Evolutionary conservation across 305 asterid genomes (phyloP).

Genomic region (Ajuga reptans): DNA sequence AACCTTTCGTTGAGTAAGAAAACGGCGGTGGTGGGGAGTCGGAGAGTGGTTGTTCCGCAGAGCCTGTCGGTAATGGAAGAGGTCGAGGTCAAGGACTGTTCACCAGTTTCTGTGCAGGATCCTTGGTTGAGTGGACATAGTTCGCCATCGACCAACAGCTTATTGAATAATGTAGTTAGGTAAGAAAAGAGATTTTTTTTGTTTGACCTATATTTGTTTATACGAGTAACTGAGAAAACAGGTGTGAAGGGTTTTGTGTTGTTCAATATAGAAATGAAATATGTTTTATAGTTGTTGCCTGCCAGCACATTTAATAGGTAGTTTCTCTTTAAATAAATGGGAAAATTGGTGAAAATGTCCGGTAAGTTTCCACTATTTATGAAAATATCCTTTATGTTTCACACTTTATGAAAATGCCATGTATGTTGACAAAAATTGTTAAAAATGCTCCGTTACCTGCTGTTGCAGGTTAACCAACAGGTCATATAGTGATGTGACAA

Average conservation of each 20-base stretch:
- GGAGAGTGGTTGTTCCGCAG: slow-evolving; percentile 43
- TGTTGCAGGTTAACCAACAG: too few relatives aligned
- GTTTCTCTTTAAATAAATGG: neutral
- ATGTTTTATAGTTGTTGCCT: neutral
- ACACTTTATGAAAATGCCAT: too few relatives aligned
- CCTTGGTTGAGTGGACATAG: slow-evolving; percentile 73
- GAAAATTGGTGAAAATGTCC: too few relatives aligned
- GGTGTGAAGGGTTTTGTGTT: slow-evolving; percentile 14
- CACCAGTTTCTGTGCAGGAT: slow-evolving; percentile 82
- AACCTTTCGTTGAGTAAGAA: slow-evolving; percentile 30
- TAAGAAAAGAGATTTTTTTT: neutral
- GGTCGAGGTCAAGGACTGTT: slow-evolving; percentile 32
- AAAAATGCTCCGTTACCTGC: too few relatives aligned
- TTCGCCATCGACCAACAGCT: slow-evolving; percentile 77
- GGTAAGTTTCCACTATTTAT: too few relatives aligned
- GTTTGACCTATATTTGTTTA: slow-evolving; percentile 8
- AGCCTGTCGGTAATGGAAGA: slow-evolving; percentile 27
- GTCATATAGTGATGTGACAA: too few relatives aligned
- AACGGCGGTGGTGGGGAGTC: slow-evolving; percentile 37
- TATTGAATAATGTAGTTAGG: slow-evolving; percentile 42
- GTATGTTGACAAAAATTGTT: too few relatives aligned
- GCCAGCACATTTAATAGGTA: neutral
- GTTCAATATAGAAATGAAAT: neutral
- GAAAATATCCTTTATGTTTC: too few relatives aligned
- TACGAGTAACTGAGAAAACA: slow-evolving; percentile 6